Base-by-base conservation (phyloP, 495 filamentous ascomycete genomes). In the Aspergillus haitiensis region DNA sequence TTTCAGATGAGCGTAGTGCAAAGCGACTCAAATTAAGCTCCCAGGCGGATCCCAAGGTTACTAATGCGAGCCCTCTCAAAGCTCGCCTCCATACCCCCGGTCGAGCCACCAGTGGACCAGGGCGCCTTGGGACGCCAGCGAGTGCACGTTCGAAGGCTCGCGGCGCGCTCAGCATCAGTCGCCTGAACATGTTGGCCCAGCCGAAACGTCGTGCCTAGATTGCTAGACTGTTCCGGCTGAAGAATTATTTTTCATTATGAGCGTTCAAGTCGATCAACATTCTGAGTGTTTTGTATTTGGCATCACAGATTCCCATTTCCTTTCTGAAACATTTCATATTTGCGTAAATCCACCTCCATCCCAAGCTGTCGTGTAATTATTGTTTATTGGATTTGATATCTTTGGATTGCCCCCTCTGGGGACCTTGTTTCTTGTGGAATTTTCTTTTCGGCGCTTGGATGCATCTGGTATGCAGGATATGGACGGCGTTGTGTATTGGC, bases 151-250 rank as follows among this genome's bases (percentile, higher is more conserved):
- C 71, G 42, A 77, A 72, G 56, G 63, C 60, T 15, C 75, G 70
- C 63, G 66, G 64, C 7, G 65, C 73, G 27, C 68, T 82, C 37
- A 83, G 75, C 51, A 65, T 81, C 64, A 78, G 78, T 46, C 74
- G 80, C 35, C 61, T 83, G 68, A 78, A 82, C 46, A 73, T 81
- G 76, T 71, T 83, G 9, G 68, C 81, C 27, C 76, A 81, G 60
- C 81, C 81, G 4, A 83, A 81, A 70, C 64, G 64, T 16, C 75
- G 73, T 36, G 55, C 57, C 35, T 76, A 67, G 63, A 49, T 35
- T 40, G 44, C n/a, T 18, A 3, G 21, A 27, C 3, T 27, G 21
- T 21, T 10, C 21, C 10, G 5, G 9, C n/a, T 1, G 2, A 53
- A 48, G 32, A 13, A 46, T 34, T 45, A 34, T 37, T 11, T 59